A percentile compares a stretch with the other conserved stretches of the same genome.
Conservation (phyloP, 768 basidiomycete species). For the Hygrophorus pudorinus region DNA sequence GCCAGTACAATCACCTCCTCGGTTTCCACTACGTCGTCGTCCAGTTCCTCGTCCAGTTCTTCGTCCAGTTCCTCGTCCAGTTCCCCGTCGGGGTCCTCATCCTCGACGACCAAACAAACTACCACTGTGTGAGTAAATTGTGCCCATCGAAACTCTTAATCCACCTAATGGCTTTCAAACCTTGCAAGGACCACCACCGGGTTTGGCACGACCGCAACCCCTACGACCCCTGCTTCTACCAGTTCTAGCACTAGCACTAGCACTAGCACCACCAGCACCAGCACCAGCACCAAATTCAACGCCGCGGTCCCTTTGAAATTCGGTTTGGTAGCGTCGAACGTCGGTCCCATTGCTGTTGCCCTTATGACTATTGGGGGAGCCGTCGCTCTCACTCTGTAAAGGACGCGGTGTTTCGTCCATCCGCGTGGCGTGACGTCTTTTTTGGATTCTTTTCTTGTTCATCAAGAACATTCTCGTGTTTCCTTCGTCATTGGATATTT, state of each 20-base stretch:
- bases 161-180: neutral
- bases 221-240: slow-evolving; percentile 11
- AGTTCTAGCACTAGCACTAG: slow-evolving; percentile 5
- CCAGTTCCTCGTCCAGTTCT: slow-evolving; percentile 5
- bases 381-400: slow-evolving; percentile 31
- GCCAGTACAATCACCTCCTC: slow-evolving; percentile 11
- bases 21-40: slow-evolving; percentile 10
- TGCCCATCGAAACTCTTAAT: neutral
- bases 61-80: neutral
- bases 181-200: neutral
- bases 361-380: slow-evolving; percentile 37
- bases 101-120: neutral
- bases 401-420: no score
- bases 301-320: slow-evolving; percentile 21
- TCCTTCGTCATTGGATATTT: no score
- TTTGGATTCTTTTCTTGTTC: no score
- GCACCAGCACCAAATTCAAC: slow-evolving; percentile 17
- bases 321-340: slow-evolving; percentile 20
- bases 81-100: neutral
- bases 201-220: slow-evolving; percentile 10
- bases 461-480: no score
- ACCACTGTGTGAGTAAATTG: neutral
- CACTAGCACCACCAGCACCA: slow-evolving; percentile 8
- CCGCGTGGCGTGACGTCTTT: no score
- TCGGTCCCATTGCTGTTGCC: slow-evolving; percentile 24